A percentile compares a stretch with the other conserved stretches of the same genome.
Conservation (phyloP, 2,329 filamentous ascomycete genomes). For the Biscogniauxia mediterranea region DNA sequence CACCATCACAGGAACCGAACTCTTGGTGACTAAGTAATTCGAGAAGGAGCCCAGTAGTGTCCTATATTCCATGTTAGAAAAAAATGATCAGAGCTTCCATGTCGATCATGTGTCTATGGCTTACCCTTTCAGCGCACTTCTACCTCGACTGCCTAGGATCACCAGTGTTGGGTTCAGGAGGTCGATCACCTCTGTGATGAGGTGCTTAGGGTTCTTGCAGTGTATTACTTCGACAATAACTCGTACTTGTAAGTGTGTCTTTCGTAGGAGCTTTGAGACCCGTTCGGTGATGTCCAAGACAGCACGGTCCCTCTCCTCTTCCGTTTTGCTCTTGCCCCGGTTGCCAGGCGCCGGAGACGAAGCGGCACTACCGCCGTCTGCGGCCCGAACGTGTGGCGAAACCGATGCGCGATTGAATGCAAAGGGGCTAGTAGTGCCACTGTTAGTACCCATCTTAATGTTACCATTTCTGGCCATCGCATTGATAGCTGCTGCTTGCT, state of each 20-base stretch:
- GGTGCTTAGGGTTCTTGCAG: slow-evolving; percentile 94
- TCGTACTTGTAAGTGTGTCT: slow-evolving; percentile 87
- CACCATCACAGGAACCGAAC: slow-evolving; percentile 96
- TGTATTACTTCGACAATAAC: slow-evolving; percentile 96
- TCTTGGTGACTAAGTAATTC: slow-evolving; percentile 96
- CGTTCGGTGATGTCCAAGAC: slow-evolving; percentile 82
- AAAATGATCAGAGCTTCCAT: not conserved
- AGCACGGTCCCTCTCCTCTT: slow-evolving; percentile 77
- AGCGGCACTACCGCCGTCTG: slow-evolving; percentile 34
- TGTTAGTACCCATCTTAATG: slow-evolving; percentile 34
- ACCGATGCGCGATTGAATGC: slow-evolving; percentile 25
- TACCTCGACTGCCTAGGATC: slow-evolving; percentile 85
- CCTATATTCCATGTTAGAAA: slow-evolving; percentile 43
- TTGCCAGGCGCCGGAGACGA: slow-evolving; percentile 49
- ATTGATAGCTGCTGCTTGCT: slow-evolving; percentile 71
- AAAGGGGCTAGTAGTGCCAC: slow-evolving; percentile 28
- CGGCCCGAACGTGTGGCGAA: slow-evolving; percentile 38
- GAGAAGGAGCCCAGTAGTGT: slow-evolving; percentile 95
- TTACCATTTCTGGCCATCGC: slow-evolving; percentile 48
- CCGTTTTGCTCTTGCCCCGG: slow-evolving; percentile 57
- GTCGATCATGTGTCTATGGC: slow-evolving; percentile 34
- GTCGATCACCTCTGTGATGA: slow-evolving; percentile 97
- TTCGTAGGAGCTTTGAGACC: slow-evolving; percentile 81
- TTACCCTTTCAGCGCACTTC: slow-evolving; percentile 90
- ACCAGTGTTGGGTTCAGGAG: slow-evolving; percentile 87